Conservation (phyloP, 345 rosid species). For the Pseudoturritis turrita region DNA sequence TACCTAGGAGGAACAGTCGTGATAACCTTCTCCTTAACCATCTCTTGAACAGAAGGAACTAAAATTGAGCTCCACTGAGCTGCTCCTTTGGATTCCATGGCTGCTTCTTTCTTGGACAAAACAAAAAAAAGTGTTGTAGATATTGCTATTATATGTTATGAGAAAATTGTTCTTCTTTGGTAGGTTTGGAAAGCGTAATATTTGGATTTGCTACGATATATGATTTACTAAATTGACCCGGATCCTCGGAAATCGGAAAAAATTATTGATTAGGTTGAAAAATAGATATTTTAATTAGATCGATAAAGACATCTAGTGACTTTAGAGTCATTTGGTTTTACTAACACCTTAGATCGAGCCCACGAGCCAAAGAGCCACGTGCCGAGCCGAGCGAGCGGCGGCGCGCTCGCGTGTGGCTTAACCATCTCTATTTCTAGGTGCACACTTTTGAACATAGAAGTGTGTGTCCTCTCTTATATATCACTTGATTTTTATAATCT, state of each 20-base stretch:
- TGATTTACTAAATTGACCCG: not conserved
- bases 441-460: no score
- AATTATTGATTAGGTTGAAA: not conserved
- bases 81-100: conserved; percentile 21
- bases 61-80: conserved; percentile 17
- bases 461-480: no score
- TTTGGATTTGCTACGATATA: not conserved
- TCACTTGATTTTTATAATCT: no score
- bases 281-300: not conserved
- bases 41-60: conserved; percentile 31
- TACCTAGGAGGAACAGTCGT: conserved; percentile 27
- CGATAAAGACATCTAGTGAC: not conserved
- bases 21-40: conserved; percentile 18
- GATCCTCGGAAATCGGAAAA: not conserved
- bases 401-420: no score
- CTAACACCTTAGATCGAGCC: no score
- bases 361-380: no score
- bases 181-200: no score
- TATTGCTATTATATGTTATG: no score
- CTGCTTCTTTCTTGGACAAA: not conserved
- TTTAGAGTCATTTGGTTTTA: not conserved
- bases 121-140: not conserved
- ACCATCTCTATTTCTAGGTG: no score
- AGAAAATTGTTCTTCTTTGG: no score
- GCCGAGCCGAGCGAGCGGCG: no score